Evolutionary conservation across 2,329 filamentous ascomycete species (phyloP), one percentile per base, ranked within the genome.

Genomic region (Colletotrichum musicola): DNA sequence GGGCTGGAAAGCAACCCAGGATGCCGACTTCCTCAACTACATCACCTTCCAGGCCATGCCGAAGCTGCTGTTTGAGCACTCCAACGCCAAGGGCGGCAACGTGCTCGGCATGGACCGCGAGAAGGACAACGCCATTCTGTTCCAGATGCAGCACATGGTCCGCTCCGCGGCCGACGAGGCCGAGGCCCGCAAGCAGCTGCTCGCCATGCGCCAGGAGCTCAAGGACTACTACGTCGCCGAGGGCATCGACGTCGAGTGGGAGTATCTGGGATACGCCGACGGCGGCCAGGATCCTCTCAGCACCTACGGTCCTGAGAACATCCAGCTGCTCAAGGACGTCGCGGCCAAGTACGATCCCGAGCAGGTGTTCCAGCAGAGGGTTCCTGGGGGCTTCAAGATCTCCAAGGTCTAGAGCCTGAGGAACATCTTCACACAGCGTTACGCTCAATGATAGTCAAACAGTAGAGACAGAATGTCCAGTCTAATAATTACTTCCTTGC

Each of bases 261-360:
- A 62, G 58, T 62, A 62, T 22, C 47, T 84, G 38, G 83, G 84
- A 69, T 84, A 85, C 53, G 81, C 80, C 1, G 75, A 78, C 40
- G 61, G 70, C 3, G 74, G 71, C 27, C 80, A 83, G 72, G 73
- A 79, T 53, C 77, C 79, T 1, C 69, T 83, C 16, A 59, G 62
- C 6, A 72, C 75, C 2, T 83, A 82, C 63, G 81, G 81, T 1
- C 56, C 71, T 7, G 73, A 76, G 9, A 82, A 80, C 42, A 55
- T 81, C 10, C 66, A 72, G 20, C 73, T 73, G 14, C 61, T 81
- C 35, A 72, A 65, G 30, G 60, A 71, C 18, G 72, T 77, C 10
- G 73, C 73, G 3, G 63, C 66, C 9, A 76, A 77, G 50, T 80
- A 80, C 59, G 79, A 81, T 61, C 76, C 75, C 0, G 50, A 71